Conservation (phyloP, 192 early-diverging fungal genomes). For the Physocladia obscura region DNA sequence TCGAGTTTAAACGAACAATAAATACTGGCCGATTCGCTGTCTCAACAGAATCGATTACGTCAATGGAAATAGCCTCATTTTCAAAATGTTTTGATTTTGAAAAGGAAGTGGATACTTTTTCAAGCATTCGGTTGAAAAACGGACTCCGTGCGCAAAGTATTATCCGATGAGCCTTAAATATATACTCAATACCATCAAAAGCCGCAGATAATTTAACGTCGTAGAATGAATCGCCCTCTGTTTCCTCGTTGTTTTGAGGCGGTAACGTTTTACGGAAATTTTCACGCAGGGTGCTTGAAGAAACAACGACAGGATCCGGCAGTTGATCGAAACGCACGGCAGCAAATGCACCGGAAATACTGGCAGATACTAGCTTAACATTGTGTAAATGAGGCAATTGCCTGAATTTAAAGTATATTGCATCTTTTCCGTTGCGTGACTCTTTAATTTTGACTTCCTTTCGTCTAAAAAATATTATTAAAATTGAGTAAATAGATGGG, state of each 20-base stretch:
- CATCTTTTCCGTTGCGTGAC: slow-evolving; percentile 19
- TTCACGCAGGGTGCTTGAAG: slow-evolving; percentile 27
- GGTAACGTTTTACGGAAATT: slow-evolving; percentile 40
- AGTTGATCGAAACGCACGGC: slow-evolving; percentile 56
- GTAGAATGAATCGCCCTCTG: not conserved
- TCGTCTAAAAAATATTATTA: slow-evolving; percentile 11
- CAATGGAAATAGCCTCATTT: too few species aligned
- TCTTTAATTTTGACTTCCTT: slow-evolving; percentile 30
- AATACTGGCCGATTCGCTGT: too few species aligned
- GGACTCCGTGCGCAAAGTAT: slow-evolving; percentile 30
- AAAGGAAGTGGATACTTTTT: too few species aligned
- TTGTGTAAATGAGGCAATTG: slow-evolving; percentile 62
- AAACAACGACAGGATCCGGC: slow-evolving; percentile 31
- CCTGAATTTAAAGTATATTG: slow-evolving; percentile 52
- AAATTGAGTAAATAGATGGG: slow-evolving; percentile 2
- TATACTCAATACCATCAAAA: slow-evolving; percentile 10
- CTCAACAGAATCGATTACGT: too few species aligned
- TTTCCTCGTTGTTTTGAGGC: not conserved
- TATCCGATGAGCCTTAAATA: slow-evolving; percentile 27
- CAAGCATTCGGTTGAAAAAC: slow-evolving; percentile 5
- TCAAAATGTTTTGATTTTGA: too few species aligned
- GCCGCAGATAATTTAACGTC: not conserved
- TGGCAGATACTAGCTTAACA: slow-evolving; percentile 55
- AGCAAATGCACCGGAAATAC: slow-evolving; percentile 63
- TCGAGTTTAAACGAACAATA: not conserved